Percentiles rank a stretch among this genome's conserved stretches.
Evolutionary conservation across 768 basidiomycete species (phyloP).

Genomic region (Lactarius akahatsu): DNA sequence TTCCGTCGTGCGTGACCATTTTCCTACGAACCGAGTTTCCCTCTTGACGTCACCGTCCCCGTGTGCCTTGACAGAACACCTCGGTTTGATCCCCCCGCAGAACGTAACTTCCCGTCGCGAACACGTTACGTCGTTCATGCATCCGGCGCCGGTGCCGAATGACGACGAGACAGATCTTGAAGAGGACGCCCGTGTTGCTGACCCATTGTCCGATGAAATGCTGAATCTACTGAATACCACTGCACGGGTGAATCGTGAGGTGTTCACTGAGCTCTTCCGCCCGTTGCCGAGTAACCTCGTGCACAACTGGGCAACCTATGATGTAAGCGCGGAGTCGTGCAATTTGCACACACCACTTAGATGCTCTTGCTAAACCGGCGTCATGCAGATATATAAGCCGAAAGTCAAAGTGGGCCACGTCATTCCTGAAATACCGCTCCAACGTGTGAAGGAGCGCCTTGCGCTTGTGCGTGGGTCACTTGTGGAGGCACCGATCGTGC

Average conservation of each 20-base stretch:
- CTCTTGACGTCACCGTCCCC: constrained; percentile 13
- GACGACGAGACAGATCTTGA: constrained; percentile 57
- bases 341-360: too few relatives aligned
- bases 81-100: constrained; percentile 84
- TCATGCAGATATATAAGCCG: constrained; percentile 62
- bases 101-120: constrained; percentile 45
- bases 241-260: constrained; percentile 75
- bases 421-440: constrained; percentile 60
- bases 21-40: not conserved
- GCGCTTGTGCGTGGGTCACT: constrained; percentile 64
- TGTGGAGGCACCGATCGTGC: constrained; percentile 74
- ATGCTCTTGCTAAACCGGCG: not conserved
- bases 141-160: constrained; percentile 69
- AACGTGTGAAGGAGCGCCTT: constrained; percentile 75
- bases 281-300: constrained; percentile 86
- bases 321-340: constrained; percentile 42
- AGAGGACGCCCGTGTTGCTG: constrained; percentile 69
- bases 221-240: constrained; percentile 63
- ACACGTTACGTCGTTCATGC: constrained; percentile 62
- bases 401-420: constrained; percentile 83
- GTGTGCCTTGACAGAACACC: constrained; percentile 56
- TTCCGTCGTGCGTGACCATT: constrained; percentile 60
- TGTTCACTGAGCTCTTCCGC: constrained; percentile 84
- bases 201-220: constrained; percentile 69
- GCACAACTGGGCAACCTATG: constrained; percentile 74